phyloP scores from a whole-genome alignment of 495 filamentous ascomycete genomes.

The Pyrenula aspistea region DNA sequence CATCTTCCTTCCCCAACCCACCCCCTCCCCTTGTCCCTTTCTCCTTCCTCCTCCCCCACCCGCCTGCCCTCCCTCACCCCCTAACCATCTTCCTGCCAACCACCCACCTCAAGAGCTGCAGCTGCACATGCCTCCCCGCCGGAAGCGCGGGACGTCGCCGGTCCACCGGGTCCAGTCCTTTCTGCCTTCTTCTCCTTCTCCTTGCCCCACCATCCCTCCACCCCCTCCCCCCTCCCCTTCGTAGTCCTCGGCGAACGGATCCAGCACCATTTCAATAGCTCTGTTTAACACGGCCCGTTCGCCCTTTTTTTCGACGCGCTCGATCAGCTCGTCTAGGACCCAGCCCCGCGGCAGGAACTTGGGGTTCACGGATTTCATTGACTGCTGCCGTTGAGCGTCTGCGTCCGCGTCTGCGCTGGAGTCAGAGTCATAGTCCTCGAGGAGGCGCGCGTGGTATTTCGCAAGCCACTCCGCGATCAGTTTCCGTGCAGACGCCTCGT shows the following conservation, averaged over 20 bases:
- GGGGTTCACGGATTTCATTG: slow-evolving; percentile 81
- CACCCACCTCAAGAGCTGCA: slow-evolving; percentile 46
- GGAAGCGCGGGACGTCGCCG: slow-evolving; percentile 69
- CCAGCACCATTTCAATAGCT: slow-evolving; percentile 66
- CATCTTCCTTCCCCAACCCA: too few species aligned
- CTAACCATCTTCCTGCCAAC: too few species aligned
- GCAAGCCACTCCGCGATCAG: slow-evolving; percentile 65
- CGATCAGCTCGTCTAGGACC: slow-evolving; percentile 89
- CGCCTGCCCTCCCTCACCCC: too few species aligned
- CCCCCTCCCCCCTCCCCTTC: slow-evolving; percentile 57
- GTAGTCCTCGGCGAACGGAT: slow-evolving; percentile 81
- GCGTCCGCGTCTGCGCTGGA: slow-evolving; percentile 19
- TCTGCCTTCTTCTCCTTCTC: slow-evolving; percentile 68
- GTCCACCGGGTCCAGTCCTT: too few species aligned
- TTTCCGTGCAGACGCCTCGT: slow-evolving; percentile 38
- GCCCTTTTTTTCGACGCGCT: slow-evolving; percentile 69
- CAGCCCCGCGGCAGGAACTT: slow-evolving; percentile 82
- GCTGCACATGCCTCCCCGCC: slow-evolving; percentile 80
- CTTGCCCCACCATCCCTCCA: too few species aligned
- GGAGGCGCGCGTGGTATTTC: slow-evolving; percentile 52
- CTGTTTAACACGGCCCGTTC: slow-evolving; percentile 65
- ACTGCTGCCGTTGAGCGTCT: slow-evolving; percentile 49
- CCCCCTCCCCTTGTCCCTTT: too few species aligned
- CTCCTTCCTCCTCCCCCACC: too few species aligned
- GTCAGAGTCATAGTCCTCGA: slow-evolving; percentile 51